Conservation (phyloP, 495 filamentous ascomycete genomes). For the Amniculicola lignicola region DNA sequence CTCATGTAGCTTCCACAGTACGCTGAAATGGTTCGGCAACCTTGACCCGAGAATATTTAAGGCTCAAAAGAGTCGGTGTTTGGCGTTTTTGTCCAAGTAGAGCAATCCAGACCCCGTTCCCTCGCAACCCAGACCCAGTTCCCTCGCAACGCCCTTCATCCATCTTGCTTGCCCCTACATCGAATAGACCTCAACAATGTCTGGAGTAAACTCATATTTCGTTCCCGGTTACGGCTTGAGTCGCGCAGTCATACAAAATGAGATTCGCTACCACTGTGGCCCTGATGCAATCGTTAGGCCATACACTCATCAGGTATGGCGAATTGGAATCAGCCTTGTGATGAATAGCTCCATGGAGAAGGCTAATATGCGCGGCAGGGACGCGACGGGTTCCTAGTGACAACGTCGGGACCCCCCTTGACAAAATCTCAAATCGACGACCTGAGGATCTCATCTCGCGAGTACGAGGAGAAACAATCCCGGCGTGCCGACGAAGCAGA, state of each 20-base stretch:
- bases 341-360: constrained; percentile 1
- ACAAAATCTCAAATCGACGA: constrained; percentile 41
- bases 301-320: constrained; percentile 35
- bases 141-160: too few relatives aligned
- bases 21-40: too few relatives aligned
- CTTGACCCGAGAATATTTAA: too few relatives aligned
- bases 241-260: constrained; percentile 38
- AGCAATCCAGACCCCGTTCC: too few relatives aligned
- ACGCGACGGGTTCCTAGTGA: constrained; percentile 40
- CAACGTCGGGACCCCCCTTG: constrained; percentile 35
- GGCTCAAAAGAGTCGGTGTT: too few relatives aligned
- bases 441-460: constrained; percentile 32
- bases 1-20: too few relatives aligned
- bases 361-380: constrained; percentile 32
- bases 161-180: too few relatives aligned
- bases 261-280: constrained; percentile 40
- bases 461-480: constrained; percentile 38
- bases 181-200: constrained; percentile 7
- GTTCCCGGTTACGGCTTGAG: constrained; percentile 40
- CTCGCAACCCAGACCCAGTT: too few relatives aligned
- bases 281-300: constrained; percentile 39
- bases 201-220: constrained; percentile 36
- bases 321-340: background rate
- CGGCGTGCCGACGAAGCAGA: constrained; percentile 26
- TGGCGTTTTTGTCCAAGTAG: too few relatives aligned